Evolutionary conservation across 192 early-diverging fungal genomes (phyloP).

Genomic region (Spizellomyces sp.): DNA sequence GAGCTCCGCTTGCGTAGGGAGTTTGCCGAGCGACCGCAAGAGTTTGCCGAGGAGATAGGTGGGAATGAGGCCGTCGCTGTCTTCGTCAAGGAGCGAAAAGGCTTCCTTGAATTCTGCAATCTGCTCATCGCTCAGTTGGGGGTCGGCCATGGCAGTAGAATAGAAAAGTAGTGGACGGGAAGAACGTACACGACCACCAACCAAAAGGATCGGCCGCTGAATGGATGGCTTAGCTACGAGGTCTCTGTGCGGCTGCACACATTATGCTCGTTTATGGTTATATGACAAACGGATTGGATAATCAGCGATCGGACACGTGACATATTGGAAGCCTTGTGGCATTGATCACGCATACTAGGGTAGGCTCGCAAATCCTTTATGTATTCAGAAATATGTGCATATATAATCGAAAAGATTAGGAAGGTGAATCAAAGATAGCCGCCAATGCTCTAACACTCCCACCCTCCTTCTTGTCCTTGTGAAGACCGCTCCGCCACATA

Average conservation of each 20-base stretch:
- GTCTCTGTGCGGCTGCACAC: not conserved
- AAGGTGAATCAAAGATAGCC: not conserved
- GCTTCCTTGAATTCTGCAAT: constrained; percentile 78
- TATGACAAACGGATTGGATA: not conserved
- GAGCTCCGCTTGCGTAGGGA: constrained; percentile 88
- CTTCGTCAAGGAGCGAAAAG: constrained; percentile 83
- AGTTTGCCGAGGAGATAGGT: constrained; percentile 87
- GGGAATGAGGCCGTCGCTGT: constrained; percentile 88
- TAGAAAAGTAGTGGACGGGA: not conserved
- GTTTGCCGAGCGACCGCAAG: constrained; percentile 84
- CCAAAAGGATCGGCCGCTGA: not conserved
- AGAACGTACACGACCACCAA: not conserved
- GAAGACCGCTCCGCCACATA: not conserved
- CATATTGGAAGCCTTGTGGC: too few relatives aligned
- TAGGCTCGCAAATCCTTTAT: not conserved
- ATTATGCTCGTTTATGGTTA: not conserved
- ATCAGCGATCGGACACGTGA: not conserved
- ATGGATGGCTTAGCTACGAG: not conserved
- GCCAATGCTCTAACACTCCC: constrained; percentile 1
- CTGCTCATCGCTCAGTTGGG: constrained; percentile 70
- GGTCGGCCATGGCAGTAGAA: not conserved
- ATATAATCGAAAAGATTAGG: not conserved
- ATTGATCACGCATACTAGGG: not conserved
- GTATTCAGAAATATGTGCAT: not conserved
- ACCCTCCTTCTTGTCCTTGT: not conserved